Evolutionary conservation across 2,329 filamentous ascomycete genomes (phyloP), one percentile per base, ranked within the genome.

Genomic region (Colletotrichum liriopes): DNA sequence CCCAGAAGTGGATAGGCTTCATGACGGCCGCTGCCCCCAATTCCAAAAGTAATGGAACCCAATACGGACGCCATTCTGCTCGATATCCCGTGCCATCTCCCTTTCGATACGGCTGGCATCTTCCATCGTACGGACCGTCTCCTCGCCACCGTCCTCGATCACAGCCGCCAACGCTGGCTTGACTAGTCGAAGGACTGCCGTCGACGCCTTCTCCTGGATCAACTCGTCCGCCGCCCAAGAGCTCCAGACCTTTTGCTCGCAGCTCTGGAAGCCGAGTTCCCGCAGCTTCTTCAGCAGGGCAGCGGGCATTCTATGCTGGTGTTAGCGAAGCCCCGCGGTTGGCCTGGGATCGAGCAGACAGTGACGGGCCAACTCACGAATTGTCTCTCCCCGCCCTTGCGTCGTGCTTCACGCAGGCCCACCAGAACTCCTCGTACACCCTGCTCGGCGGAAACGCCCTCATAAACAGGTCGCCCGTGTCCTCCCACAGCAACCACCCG

Each of bases 401-500:
- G 5, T 67, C 65, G 12, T 69, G 65, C n/a, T 55, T 32, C 65
- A 69, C 54, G 5, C 29, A 35, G n/a, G 66, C 59, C 69, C 52
- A 54, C 67, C 55, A 71, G 54, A 68, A 73, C 51, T 74, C 73
- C 3, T 73, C 56, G 6, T 49, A 73, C 39, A 56, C 65, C 47
- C 65, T 58, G 47, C 70, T 73, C 29, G 52, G 66, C 37, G 73
- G 66, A 56, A 66, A 62, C 37, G 66, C 43, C 45, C 41, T 41
- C 16, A 59, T 62, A 43, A 52, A 54, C 35, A 73, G 29, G 16
- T 49, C 41, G 20, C 66, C 51, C 26, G 65, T 59, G 18, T 77
- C 76, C 41, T 75, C 70, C 74, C 76, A 77, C 14, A 76, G n/a
- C 29, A 76, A 43, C 62, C 72, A 76, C 0, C 74, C 76, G 4